Conservation (phyloP, 75 land plant genomes). For the Cupressus sempervirens region DNA sequence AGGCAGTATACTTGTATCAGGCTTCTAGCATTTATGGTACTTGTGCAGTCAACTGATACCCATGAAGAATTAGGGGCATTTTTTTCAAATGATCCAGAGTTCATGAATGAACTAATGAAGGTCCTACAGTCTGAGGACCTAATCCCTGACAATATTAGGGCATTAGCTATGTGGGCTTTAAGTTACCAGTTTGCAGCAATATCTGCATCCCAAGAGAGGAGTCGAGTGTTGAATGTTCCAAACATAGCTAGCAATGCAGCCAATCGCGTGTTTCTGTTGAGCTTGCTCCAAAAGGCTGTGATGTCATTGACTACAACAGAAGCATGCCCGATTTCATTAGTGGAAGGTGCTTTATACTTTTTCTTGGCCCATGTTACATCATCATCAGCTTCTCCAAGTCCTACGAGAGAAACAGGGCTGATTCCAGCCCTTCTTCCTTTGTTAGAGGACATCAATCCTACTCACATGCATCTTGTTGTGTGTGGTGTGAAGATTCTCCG, state of each 20-base stretch:
- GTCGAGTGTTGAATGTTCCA: slow-evolving; percentile 77
- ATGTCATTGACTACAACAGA: slow-evolving; percentile 54
- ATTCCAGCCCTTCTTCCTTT: slow-evolving; percentile 91
- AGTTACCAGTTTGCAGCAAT: slow-evolving; percentile 81
- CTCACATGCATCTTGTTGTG: slow-evolving; percentile 80
- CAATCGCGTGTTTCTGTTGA: slow-evolving; percentile 81
- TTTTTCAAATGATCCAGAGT: slow-evolving; percentile 98
- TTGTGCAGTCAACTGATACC: slow-evolving; percentile 92
- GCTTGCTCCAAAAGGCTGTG: slow-evolving; percentile 86
- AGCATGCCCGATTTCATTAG: slow-evolving; percentile 67
- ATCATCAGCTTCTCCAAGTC: slow-evolving; percentile 77
- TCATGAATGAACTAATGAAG: slow-evolving; percentile 86
- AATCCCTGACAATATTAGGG: slow-evolving; percentile 70
- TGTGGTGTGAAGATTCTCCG: slow-evolving; percentile 82
- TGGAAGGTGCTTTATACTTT: slow-evolving; percentile 82
- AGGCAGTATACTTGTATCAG: slow-evolving; percentile 81
- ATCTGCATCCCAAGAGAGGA: slow-evolving; percentile 79
- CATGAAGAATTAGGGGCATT: slow-evolving; percentile 90
- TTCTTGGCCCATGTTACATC: slow-evolving; percentile 82
- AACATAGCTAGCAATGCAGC: slow-evolving; percentile 72
- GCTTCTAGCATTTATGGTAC: slow-evolving; percentile 89
- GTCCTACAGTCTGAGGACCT: slow-evolving; percentile 74
- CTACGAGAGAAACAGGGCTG: slow-evolving; percentile 86
- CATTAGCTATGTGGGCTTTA: slow-evolving; percentile 83
- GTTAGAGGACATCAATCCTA: slow-evolving; percentile 62